Evolutionary conservation across 768 basidiomycete genomes (phyloP).

Genomic region (Tulasnella sp.): DNA sequence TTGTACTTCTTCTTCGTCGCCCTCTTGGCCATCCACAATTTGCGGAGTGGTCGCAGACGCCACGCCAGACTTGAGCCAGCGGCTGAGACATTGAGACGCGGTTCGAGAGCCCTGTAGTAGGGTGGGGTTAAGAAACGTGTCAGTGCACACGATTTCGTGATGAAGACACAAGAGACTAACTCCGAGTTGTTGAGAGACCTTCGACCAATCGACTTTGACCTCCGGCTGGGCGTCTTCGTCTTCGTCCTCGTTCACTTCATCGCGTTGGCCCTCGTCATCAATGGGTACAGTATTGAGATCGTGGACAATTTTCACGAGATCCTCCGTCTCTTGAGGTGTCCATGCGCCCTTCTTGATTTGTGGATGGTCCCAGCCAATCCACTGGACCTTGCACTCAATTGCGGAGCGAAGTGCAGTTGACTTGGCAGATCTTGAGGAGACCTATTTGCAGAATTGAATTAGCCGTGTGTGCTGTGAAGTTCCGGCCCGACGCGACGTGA

Average conservation of each 20-base stretch:
- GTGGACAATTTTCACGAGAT: neutral
- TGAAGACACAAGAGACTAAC: neutral
- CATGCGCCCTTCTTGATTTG: constrained; percentile 8
- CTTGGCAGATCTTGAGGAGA: neutral
- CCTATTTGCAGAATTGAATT: neutral
- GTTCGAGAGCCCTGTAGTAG: neutral
- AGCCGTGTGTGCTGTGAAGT: no score
- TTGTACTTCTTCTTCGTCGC: neutral
- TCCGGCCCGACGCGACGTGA: no score
- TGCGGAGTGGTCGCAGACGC: neutral
- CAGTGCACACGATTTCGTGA: neutral
- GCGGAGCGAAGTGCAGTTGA: neutral
- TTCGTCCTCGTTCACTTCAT: neutral
- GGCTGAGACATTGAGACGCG: constrained; percentile 5
- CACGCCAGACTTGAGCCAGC: neutral
- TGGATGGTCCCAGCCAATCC: constrained; percentile 7
- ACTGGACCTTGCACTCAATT: constrained; percentile 4
- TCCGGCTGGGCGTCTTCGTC: neutral
- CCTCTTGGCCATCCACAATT: neutral
- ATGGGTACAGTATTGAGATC: neutral
- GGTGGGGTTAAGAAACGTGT: neutral
- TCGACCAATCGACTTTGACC: neutral
- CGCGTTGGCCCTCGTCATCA: no score
- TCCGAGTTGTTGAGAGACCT: constrained; percentile 2
- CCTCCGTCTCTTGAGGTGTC: neutral